Evolutionary conservation across 2,329 filamentous ascomycete genomes (phyloP).

Genomic region (Colletotrichum neosansevieriae): DNA sequence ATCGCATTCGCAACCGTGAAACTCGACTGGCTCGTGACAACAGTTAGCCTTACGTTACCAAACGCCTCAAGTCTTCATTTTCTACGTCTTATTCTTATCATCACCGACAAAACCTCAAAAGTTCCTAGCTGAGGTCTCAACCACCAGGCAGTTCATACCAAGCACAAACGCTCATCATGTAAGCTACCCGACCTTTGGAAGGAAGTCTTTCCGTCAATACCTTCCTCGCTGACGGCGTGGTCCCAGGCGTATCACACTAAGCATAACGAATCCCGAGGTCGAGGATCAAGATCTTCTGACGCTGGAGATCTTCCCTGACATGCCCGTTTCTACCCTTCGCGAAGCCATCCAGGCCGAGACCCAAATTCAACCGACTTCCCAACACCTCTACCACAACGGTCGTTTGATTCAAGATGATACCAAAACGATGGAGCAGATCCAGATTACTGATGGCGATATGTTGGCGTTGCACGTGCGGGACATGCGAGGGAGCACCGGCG

Average conservation of each 20-base stretch:
- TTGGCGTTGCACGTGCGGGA: conserved; percentile 84
- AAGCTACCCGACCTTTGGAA: conserved; percentile 3
- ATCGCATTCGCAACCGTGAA: conserved; percentile 38
- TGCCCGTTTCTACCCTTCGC: conserved; percentile 87
- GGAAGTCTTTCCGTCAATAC: background rate
- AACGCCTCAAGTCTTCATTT: background rate
- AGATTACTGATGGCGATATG: conserved; percentile 91
- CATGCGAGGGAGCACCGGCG: conserved; percentile 62
- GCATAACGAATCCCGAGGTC: conserved; percentile 80
- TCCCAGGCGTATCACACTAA: conserved; percentile 86
- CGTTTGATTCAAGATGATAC: conserved; percentile 78
- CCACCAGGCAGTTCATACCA: background rate
- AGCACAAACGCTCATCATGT: conserved; percentile 29
- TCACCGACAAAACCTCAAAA: background rate
- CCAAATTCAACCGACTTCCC: conserved; percentile 75
- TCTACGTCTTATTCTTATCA: background rate
- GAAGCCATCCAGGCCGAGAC: conserved; percentile 89
- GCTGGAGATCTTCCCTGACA: conserved; percentile 84
- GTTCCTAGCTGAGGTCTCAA: background rate
- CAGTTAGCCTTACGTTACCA: conserved; percentile 1
- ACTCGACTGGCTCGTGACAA: conserved; percentile 20
- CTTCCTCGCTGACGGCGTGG: conserved; percentile 18
- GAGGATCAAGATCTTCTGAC: conserved; percentile 77
- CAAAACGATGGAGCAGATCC: conserved; percentile 84
- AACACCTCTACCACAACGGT: conserved; percentile 93